phyloP scores from a whole-genome alignment of 2,329 filamentous ascomycete species.

The Cordyceps militaris region DNA sequence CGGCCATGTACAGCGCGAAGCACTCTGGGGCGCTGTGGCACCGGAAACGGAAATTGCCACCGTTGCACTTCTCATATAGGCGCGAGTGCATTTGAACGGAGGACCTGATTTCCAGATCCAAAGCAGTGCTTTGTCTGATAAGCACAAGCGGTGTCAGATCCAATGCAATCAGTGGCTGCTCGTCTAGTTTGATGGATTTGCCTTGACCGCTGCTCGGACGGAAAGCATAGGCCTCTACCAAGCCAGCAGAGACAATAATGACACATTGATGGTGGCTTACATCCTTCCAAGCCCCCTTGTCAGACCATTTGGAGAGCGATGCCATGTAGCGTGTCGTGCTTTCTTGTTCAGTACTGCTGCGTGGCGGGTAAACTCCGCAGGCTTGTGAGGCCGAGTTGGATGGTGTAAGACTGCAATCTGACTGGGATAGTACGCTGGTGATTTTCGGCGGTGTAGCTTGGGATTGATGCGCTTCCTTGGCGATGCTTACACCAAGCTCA shows the following conservation, averaged over 20 bases:
- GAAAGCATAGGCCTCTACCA: conserved; percentile 50
- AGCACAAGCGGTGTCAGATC: conserved; percentile 89
- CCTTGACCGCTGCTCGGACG: conserved; percentile 22
- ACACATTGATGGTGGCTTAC: conserved; percentile 45
- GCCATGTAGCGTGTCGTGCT: conserved; percentile 43
- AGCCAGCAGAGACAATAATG: conserved; percentile 49
- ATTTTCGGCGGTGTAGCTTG: conserved; percentile 20
- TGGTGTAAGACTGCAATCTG: conserved; percentile 60
- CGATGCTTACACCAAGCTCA: conserved; percentile 50
- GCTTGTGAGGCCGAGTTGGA: conserved; percentile 79
- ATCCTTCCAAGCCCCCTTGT: conserved; percentile 55
- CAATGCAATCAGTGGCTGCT: conserved; percentile 54
- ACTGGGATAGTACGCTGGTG: conserved; percentile 39
- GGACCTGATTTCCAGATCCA: conserved; percentile 91
- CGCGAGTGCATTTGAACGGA: conserved; percentile 67
- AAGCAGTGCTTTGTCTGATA: conserved; percentile 79
- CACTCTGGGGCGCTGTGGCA: conserved; percentile 71
- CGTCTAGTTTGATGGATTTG: conserved; percentile 18
- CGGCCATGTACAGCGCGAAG: conserved; percentile 72
- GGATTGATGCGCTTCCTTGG: conserved; percentile 21
- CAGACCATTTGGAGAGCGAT: conserved; percentile 55
- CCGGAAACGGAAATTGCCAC: conserved; percentile 81
- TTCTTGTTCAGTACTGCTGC: conserved; percentile 26
- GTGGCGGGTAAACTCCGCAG: conserved; percentile 42
- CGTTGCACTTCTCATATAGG: conserved; percentile 55